These are phyloP conservation scores for Kalmanozyma brasiliensis DNA, from an alignment of 1,284 basidiomycete genomes.

Conservation along the genomic window DNA sequence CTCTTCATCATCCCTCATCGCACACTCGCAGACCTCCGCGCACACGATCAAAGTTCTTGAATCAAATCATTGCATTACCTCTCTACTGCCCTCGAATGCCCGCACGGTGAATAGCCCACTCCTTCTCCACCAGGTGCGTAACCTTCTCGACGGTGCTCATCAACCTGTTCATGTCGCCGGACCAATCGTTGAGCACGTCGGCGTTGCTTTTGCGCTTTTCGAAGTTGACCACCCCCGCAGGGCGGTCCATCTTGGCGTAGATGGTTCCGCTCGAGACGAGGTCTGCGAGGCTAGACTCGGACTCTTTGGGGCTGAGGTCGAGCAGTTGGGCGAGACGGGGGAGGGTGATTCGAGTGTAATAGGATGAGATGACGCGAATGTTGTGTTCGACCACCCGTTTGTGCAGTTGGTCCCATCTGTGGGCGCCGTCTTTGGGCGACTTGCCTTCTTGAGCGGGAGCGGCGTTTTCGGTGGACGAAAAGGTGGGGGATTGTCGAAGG, in stretches of 20 bases:
- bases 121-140: slow-evolving; percentile 64
- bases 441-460: slow-evolving; percentile 18
- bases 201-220: slow-evolving; percentile 53
- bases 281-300: slow-evolving; percentile 86
- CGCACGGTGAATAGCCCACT: slow-evolving; percentile 65
- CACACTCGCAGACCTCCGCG: too few species aligned
- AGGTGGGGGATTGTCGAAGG: slow-evolving; percentile 83
- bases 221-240: slow-evolving; percentile 87
- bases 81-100: slow-evolving; percentile 38
- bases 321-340: slow-evolving; percentile 84
- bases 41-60: too few species aligned
- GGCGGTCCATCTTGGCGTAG: slow-evolving; percentile 93
- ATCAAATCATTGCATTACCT: too few species aligned
- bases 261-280: slow-evolving; percentile 78
- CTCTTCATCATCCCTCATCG: too few species aligned
- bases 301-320: slow-evolving; percentile 82
- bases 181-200: slow-evolving; percentile 90
- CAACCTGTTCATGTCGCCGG: slow-evolving; percentile 90
- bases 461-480: slow-evolving; percentile 71
- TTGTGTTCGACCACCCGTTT: slow-evolving; percentile 98
- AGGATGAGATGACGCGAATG: slow-evolving; percentile 90
- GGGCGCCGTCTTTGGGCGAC: slow-evolving; percentile 71
- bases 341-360: slow-evolving; percentile 93
- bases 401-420: slow-evolving; percentile 94
- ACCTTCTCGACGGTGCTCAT: slow-evolving; percentile 67